Evolutionary conservation across 2,329 filamentous ascomycete species (phyloP).

Genomic region (Botrytis pseudocinerea): DNA sequence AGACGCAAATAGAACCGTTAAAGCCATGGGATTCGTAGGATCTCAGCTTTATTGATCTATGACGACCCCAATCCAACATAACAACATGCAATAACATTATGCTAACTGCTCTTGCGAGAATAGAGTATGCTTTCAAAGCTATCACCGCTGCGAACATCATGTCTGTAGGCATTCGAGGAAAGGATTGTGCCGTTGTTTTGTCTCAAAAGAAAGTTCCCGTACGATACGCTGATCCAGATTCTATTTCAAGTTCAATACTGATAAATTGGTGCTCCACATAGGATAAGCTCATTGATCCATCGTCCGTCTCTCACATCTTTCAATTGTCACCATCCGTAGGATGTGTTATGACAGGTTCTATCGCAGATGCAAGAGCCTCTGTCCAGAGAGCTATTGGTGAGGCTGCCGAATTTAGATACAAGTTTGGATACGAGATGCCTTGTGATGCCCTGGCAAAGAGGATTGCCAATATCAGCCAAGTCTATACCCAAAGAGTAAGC

Average conservation of each 20-base stretch:
- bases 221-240: constrained; percentile 47
- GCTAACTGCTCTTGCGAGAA: constrained; percentile 26
- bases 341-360: constrained; percentile 97
- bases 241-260: constrained; percentile 28
- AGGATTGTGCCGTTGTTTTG: constrained; percentile 94
- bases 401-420: constrained; percentile 97
- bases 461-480: constrained; percentile 97
- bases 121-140: constrained; percentile 99
- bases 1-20: constrained; percentile 21
- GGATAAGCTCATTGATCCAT: constrained; percentile 98
- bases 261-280: constrained; percentile 44
- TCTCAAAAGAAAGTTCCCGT: constrained; percentile 99
- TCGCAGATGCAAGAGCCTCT: constrained; percentile 92
- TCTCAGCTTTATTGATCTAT: constrained; percentile 23
- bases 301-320: constrained; percentile 97
- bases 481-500: constrained; percentile 92
- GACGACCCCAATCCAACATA: constrained; percentile 18
- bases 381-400: constrained; percentile 92
- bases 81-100: constrained; percentile 10
- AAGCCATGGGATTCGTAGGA: constrained; percentile 25
- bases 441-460: constrained; percentile 95
- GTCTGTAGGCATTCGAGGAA: constrained; percentile 91
- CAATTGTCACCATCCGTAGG: constrained; percentile 93
- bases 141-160: constrained; percentile 99
- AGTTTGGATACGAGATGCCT: constrained; percentile 99